phyloP scores from a whole-genome alignment of 2,329 filamentous ascomycete genomes.

The Pseudocercospora pini-densiflorae region DNA sequence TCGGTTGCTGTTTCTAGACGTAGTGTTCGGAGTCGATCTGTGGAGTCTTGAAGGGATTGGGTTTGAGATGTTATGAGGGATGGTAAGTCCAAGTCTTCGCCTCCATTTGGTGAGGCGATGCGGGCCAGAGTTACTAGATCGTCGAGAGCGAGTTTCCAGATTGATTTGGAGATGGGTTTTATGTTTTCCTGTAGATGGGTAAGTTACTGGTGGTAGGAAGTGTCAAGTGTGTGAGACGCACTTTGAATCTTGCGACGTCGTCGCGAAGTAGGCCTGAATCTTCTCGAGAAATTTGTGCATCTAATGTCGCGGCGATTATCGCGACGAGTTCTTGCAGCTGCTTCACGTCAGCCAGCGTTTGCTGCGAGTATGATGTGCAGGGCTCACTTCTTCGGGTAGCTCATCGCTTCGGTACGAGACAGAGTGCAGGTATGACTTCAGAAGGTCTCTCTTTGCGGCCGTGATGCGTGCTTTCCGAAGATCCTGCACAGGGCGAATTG shows the following conservation, averaged over 20 bases:
- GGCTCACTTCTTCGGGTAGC: conserved; percentile 45
- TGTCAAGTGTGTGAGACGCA: no score
- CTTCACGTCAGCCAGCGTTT: neutral
- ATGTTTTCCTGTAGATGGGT: conserved; percentile 39
- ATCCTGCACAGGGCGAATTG: conserved; percentile 36
- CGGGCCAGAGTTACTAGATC: conserved; percentile 40
- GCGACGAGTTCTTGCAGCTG: conserved; percentile 49
- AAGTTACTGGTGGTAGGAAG: neutral
- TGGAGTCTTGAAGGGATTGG: conserved; percentile 17
- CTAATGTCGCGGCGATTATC: conserved; percentile 47
- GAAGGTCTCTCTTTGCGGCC: conserved; percentile 39
- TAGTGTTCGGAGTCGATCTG: conserved; percentile 33
- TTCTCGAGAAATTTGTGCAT: conserved; percentile 37
- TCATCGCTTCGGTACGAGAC: conserved; percentile 42
- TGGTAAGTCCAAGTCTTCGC: conserved; percentile 22
- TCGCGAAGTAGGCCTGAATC: conserved; percentile 47
- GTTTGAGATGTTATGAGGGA: conserved; percentile 10
- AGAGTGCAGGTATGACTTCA: conserved; percentile 42
- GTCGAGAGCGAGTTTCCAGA: conserved; percentile 42
- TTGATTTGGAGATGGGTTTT: conserved; percentile 38
- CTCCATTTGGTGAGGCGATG: conserved; percentile 29
- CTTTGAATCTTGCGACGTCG: conserved; percentile 48
- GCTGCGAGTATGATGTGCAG: neutral
- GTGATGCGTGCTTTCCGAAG: conserved; percentile 42
- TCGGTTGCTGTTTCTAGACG: conserved; percentile 43